Base-by-base conservation (phyloP, 202 grass and related monocot species). In the Elaeis oleifera region DNA sequence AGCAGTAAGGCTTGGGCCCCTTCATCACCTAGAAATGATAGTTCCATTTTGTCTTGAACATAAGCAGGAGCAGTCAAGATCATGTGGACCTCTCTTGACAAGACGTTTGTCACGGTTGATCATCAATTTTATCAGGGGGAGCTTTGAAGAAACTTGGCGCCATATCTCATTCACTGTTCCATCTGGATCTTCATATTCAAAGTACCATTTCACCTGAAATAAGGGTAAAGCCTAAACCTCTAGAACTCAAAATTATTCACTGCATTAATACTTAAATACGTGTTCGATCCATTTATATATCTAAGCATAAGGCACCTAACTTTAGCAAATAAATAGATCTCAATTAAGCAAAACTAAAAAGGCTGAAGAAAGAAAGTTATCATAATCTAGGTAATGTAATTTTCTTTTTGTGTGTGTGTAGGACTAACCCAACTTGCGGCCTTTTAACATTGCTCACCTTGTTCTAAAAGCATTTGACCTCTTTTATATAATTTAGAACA, bases 131-230 rank as follows among this genome's bases (percentile, higher is more conserved):
- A 97, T 86, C 36, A 91, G 60, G 17, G 87, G 87, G 17, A 72
- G 71, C 64, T 97, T 91, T n/a, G 74, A 70, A 17, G 92, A 97
- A 72, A 97, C 87, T 86, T 91, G 82, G 36, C 82, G 81, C 92
- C 92, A 97, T 79, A 91, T 84, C 82, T 97, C 79, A 81, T 77
- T 76, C 51, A 91, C 87, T 58, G 92, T 81, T 67, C 87, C 92
- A 67, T 89, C 86, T 0, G 64, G 87, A 64, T 74, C 73, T 61
- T 91, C 92, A 63, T 97, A 97, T 22, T 89, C 77, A 80, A 97
- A 97, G 76, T 81, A 97, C 51, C 44, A 71, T 68, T 79, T 91
- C 48, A 97, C 79, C 92, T 97, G 74, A 59, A 82, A 44, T 14
- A 44, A 44, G 36, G 36, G 11, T 44, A 2, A 44, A 13, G 11